phyloP scores from a whole-genome alignment of 331 rosid species.

The Cucumis variabilis region DNA sequence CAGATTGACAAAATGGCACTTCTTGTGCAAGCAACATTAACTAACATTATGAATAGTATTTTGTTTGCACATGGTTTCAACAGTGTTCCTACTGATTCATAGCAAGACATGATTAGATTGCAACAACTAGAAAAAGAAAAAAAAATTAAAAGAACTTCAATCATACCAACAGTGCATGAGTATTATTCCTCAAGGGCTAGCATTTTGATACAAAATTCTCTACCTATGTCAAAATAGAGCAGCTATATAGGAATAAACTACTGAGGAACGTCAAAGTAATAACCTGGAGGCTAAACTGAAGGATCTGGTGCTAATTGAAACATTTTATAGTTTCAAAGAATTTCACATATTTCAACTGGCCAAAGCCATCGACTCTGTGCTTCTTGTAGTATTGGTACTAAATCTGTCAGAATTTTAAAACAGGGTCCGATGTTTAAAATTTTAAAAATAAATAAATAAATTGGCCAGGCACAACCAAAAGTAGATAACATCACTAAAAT shows the following conservation, averaged over 20 bases:
- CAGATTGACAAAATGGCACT: neutral
- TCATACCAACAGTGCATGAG: neutral
- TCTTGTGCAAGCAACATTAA: neutral
- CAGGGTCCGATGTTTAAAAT: neutral
- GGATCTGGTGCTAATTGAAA: conserved; percentile 66
- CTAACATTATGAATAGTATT: neutral
- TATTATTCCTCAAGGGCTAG: neutral
- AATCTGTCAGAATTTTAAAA: conserved; percentile 10
- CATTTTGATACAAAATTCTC: neutral
- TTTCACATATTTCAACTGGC: conserved; percentile 72
- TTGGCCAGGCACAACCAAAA: neutral
- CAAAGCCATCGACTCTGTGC: conserved; percentile 77
- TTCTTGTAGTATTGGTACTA: conserved; percentile 48
- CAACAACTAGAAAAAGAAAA: neutral
- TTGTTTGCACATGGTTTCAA: neutral
- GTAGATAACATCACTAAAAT: neutral
- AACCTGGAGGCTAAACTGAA: conserved; percentile 72
- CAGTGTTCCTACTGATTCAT: conserved; percentile 12
- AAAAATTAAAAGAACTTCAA: neutral
- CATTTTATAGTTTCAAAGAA: conserved; percentile 62
- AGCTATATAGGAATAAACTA: neutral
- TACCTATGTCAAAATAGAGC: neutral
- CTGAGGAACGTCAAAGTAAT: neutral
- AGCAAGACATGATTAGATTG: conserved; percentile 11
- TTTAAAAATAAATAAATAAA: neutral